Evolutionary conservation across 73 alveolate species (phyloP), one percentile per base, ranked within the genome.

Genomic region (Stentor coeruleus): DNA sequence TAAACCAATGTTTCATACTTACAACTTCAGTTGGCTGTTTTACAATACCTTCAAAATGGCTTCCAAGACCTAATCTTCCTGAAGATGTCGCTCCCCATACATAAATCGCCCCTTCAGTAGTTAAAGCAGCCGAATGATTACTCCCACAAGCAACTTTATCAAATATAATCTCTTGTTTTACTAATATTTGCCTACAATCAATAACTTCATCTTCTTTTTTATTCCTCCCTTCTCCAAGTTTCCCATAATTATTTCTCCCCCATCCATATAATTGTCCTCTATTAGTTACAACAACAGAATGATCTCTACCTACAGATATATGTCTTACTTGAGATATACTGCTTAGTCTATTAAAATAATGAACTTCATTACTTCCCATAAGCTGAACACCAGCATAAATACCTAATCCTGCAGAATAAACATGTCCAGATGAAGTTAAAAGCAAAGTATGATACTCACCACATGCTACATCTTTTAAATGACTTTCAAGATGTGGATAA

Each of bases 391-490:
- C 87, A 31, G 87, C 88, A 75, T 6, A 75, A 30, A 38, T 59
- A 3, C 92, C 96, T 36, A 91, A 82, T 33, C 93, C 91, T 66
- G 81, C 81, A 26, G 79, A 66, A 3, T 15, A 3, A 3, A 87
- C 93, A 37, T 66, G 6, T 0, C 88, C 86, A 15, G 81, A 41
- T 3, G 14, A 26, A 3, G 90, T 59, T 2, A 91, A 58, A 2
- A 86, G 88, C 20, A 91, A 59, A 81, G 91, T 91, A 42, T 87
- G 89, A 38, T 49, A 76, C 60, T 88, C 92, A 3, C 93, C 91
- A 35, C 89, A 26, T 3, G 92, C 74, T 3, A 91, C 84, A 57
- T 73, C 74, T 40, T 59, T 81, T 15, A 91, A 2, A 6, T 20
- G 6, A 11, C 20, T 20, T 0, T 81, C 35, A n/a, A n/a, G 26